phyloP scores from a whole-genome alignment of 1,139 yeast genomes.

The Sugiyamaella neomexicana region DNA sequence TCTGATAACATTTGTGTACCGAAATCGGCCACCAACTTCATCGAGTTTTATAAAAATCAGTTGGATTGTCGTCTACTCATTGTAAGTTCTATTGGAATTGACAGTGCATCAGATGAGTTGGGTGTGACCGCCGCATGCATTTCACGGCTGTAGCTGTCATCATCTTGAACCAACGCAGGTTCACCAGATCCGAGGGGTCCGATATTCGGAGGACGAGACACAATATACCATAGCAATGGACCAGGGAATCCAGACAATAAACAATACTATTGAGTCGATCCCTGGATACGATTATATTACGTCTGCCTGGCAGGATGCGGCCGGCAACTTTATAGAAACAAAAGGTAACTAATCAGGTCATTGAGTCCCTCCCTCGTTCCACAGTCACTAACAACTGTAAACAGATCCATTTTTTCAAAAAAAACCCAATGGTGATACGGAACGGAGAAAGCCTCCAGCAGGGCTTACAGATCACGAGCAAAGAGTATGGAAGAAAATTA shows the following conservation, averaged over 20 bases:
- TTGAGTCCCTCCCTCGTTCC: neutral
- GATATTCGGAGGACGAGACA: neutral
- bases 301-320: constrained; percentile 63
- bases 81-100: no score
- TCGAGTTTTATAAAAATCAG: no score
- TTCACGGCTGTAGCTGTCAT: neutral
- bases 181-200: neutral
- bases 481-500: constrained; percentile 69
- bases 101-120: no score
- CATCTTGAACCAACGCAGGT: neutral
- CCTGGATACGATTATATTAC: constrained; percentile 59
- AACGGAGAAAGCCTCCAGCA: constrained; percentile 59
- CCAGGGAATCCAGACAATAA: constrained; percentile 11
- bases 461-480: constrained; percentile 62
- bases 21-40: no score
- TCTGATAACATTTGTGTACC: no score
- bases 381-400: neutral
- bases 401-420: constrained; percentile 68
- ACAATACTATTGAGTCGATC: constrained; percentile 47
- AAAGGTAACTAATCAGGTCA: constrained; percentile 38
- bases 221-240: constrained; percentile 2
- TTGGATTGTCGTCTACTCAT: no score
- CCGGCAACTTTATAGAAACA: constrained; percentile 60
- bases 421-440: constrained; percentile 49
- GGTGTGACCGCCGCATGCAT: neutral